Evolutionary conservation across 495 filamentous ascomycete genomes (phyloP), one percentile per base, ranked within the genome.

Genomic region (Pyrenula aspistea): DNA sequence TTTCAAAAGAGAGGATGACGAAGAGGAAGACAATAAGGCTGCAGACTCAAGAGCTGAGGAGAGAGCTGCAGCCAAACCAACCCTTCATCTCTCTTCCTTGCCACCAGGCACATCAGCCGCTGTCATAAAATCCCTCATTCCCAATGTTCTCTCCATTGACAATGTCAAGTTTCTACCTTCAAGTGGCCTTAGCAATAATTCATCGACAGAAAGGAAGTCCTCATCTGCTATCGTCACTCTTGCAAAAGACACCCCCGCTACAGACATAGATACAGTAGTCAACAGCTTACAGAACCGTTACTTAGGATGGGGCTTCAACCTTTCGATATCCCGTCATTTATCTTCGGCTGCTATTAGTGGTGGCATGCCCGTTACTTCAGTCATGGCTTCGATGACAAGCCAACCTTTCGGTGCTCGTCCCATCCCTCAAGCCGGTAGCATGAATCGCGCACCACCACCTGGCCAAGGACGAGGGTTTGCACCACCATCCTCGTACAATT

Each of bases 371-470:
- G 65, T 77, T 12, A 72, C 71, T 47, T 54, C 81, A 23, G 65
- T 73, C 15, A 68, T 76, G n/a, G 78, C 80, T 1, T 68, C 76
- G 0, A 68, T 75, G 2, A 72, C 76, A 24, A 77, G 83, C 3
- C 75, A 87, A 42, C 91, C 91, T 0, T 97, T 96, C 61, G 89
- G 89, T 22, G 92, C 92, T n/a, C 87, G 83, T 62, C 74, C 77
- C 2, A 77, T 88, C n/a, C 74, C 77, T 22, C 73, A 61, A 54
- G 72, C 60, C 24, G 68, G 59, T 42, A 71, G 70, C 11, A 53
- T 78, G 53, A 78, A 70, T 51, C 81, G 81, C 57, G 75, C 82
- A 31, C 78, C 84, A 22, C 81, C 83, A 19, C 74, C 77, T 25
- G 77, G 79, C 0, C 82, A 88, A 61, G 19, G 22, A 10, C 78